These are phyloP conservation scores for Conticribra weissflogii DNA, from an alignment of 108 stramenopile genomes.

Conservation along the genomic window DNA sequence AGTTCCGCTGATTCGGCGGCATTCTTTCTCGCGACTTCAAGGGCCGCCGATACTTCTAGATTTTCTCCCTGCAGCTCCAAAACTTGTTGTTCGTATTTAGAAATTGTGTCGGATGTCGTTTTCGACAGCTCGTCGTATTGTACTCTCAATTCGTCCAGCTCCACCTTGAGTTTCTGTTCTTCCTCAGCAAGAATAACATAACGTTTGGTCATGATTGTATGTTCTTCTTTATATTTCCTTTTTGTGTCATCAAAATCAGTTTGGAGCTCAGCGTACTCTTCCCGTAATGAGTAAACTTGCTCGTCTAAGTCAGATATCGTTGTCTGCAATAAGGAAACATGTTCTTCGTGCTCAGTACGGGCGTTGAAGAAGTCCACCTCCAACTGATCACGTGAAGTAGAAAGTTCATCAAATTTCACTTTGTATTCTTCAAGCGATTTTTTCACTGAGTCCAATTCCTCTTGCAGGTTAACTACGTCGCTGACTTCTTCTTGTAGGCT, in stretches of 20 bases:
- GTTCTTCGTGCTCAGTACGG: slow-evolving; percentile 18
- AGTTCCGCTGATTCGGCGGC: background rate
- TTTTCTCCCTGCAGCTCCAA: slow-evolving; percentile 33
- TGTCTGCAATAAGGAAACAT: slow-evolving; percentile 35
- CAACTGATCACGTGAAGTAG: slow-evolving; percentile 12
- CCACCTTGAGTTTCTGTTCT: slow-evolving; percentile 28
- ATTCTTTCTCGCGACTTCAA: background rate
- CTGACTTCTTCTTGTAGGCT: slow-evolving; percentile 13
- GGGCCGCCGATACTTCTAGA: slow-evolving; percentile 24
- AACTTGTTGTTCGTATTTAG: slow-evolving; percentile 27
- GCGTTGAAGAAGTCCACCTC: slow-evolving; percentile 22
- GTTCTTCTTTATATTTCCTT: slow-evolving; percentile 31
- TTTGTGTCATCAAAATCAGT: slow-evolving; percentile 32
- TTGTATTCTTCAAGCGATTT: slow-evolving; percentile 22
- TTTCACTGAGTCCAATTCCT: slow-evolving; percentile 9
- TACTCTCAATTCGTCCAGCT: slow-evolving; percentile 4
- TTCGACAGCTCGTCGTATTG: slow-evolving; percentile 1
- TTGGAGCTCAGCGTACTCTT: slow-evolving; percentile 31
- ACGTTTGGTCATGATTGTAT: slow-evolving; percentile 17
- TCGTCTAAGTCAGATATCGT: slow-evolving; percentile 7
- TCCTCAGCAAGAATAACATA: slow-evolving; percentile 16
- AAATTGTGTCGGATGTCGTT: slow-evolving; percentile 16
- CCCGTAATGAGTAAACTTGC: slow-evolving; percentile 28
- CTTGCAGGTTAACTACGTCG: slow-evolving; percentile 20
- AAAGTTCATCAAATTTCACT: slow-evolving; percentile 19